Conservation (phyloP, 305 asterid genomes). For the Fraxinus xanthoxyloides region DNA sequence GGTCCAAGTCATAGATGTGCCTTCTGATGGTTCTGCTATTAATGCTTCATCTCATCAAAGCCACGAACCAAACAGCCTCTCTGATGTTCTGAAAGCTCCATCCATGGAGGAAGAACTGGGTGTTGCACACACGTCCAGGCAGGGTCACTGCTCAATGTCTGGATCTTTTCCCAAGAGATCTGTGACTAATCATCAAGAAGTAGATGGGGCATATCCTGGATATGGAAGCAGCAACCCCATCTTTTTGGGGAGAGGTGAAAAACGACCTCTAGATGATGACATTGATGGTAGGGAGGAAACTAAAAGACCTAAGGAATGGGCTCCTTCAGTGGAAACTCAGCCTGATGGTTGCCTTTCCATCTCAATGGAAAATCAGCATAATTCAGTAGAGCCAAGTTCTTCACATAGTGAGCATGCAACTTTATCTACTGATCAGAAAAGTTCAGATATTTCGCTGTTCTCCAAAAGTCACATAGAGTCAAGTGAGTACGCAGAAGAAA, state of each 20-base stretch:
- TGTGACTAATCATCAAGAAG: conserved; percentile 33
- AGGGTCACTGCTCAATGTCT: conserved; percentile 27
- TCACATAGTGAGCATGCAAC: conserved; percentile 33
- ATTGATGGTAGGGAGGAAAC: conserved; percentile 38
- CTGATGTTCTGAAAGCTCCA: conserved; percentile 27
- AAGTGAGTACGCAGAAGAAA: conserved; percentile 53
- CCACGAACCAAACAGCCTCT: conserved; percentile 28
- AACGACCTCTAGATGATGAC: conserved; percentile 49
- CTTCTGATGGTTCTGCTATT: conserved; percentile 37
- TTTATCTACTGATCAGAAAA: conserved; percentile 43
- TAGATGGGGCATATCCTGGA: conserved; percentile 37
- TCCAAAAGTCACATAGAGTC: conserved; percentile 43
- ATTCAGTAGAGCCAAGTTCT: conserved; percentile 39
- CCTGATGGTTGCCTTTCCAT: conserved; percentile 39
- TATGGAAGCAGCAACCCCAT: conserved; percentile 39
- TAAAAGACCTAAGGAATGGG: conserved; percentile 64
- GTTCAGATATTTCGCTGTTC: conserved; percentile 46
- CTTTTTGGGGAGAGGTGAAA: conserved; percentile 50
- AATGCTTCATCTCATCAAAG: conserved; percentile 40
- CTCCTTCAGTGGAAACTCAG: conserved; percentile 35
- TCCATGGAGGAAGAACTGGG: conserved; percentile 28
- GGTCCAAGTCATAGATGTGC: conserved; percentile 34
- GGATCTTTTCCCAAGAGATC: conserved; percentile 35
- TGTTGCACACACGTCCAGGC: conserved; percentile 26
- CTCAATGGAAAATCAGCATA: conserved; percentile 40